Evolutionary conservation across 805 yeast species (phyloP).

Genomic region (Millerago galiae): DNA sequence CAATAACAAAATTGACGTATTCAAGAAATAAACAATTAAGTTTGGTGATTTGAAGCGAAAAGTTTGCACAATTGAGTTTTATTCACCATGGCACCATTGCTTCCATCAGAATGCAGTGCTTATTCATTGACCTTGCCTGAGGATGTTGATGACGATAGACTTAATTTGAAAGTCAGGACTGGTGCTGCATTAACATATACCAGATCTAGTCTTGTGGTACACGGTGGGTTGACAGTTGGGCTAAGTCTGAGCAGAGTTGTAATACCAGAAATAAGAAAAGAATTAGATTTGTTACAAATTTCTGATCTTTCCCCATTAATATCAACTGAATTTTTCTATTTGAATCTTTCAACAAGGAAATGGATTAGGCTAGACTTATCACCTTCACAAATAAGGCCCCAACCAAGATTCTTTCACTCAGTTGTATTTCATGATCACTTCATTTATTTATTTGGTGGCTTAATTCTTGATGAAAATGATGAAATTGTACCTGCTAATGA

Average conservation of each 20-base stretch:
- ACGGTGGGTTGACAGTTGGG: conserved; percentile 64
- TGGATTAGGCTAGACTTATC: conserved; percentile 44
- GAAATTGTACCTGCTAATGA: conserved; percentile 50
- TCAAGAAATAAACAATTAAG: too few species aligned
- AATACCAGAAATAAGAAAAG: conserved; percentile 10
- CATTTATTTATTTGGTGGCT: conserved; percentile 62
- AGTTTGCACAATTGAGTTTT: neutral
- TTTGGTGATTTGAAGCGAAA: too few species aligned
- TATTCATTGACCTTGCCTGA: conserved; percentile 53
- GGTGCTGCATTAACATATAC: conserved; percentile 58
- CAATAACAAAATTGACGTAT: neutral
- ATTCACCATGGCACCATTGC: conserved; percentile 47
- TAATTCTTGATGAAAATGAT: conserved; percentile 34
- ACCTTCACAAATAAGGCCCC: conserved; percentile 10
- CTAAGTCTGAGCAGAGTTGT: conserved; percentile 23
- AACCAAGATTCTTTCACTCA: conserved; percentile 51
- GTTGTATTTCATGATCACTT: conserved; percentile 43
- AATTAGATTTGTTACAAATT: conserved; percentile 5
- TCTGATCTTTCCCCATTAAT: conserved; percentile 22
- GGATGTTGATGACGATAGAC: conserved; percentile 40
- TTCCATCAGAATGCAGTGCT: conserved; percentile 59
- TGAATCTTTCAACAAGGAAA: conserved; percentile 49
- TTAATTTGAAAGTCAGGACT: conserved; percentile 53
- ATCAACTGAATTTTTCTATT: conserved; percentile 57
- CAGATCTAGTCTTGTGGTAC: conserved; percentile 54